These are phyloP conservation scores for Aphanocladium album DNA, from an alignment of 2,329 filamentous ascomycete species.

Conservation along the genomic window DNA sequence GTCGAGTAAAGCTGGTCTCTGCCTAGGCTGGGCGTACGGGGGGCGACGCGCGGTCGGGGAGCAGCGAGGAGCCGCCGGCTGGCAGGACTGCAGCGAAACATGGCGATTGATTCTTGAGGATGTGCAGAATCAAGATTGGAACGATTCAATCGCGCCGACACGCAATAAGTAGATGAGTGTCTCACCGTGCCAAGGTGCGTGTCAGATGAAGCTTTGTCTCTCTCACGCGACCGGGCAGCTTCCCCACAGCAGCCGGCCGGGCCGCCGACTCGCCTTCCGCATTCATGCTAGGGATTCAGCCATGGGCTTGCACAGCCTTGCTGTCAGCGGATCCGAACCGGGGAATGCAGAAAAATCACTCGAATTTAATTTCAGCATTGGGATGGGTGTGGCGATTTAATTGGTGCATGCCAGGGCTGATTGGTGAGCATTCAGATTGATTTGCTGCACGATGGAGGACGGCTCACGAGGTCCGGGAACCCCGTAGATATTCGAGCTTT, in stretches of 20 bases:
- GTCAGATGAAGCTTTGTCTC: background rate
- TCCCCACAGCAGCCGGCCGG: background rate
- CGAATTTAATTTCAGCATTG: background rate
- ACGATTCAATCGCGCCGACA: background rate
- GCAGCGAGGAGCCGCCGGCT: background rate
- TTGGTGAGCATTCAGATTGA: background rate
- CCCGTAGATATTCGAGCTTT: background rate
- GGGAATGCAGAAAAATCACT: background rate
- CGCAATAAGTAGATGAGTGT: background rate
- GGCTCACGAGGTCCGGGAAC: background rate
- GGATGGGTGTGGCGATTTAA: background rate
- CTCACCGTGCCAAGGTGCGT: background rate
- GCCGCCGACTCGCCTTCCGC: constrained; percentile 1
- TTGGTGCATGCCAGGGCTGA: background rate
- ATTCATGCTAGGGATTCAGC: background rate
- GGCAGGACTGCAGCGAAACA: constrained; percentile 1
- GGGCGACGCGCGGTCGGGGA: background rate
- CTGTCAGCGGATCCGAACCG: background rate
- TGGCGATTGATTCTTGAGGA: background rate
- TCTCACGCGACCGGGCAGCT: constrained; percentile 2
- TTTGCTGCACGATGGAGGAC: background rate
- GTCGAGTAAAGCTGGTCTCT: constrained; percentile 2
- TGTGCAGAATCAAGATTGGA: no score
- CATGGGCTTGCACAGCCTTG: background rate
- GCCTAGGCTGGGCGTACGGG: background rate